Evolutionary conservation across 2,329 filamentous ascomycete species (phyloP).

Genomic region (Hypomyces perniciosus): DNA sequence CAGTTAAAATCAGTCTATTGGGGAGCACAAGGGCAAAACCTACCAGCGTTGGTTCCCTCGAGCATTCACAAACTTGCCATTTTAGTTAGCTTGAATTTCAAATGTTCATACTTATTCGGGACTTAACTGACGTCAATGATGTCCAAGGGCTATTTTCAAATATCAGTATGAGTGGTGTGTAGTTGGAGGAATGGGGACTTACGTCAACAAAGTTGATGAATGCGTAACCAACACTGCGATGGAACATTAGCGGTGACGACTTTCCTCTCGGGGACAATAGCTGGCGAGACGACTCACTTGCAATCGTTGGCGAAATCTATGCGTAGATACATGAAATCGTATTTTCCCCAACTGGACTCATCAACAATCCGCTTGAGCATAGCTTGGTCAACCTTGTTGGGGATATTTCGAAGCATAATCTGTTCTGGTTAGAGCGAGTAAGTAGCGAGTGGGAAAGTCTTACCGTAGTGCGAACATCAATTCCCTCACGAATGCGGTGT

Average conservation of each 20-base stretch:
- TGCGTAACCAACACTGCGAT: constrained; percentile 78
- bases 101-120: not conserved
- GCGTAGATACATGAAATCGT: constrained; percentile 91
- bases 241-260: not conserved
- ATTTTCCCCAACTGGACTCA: constrained; percentile 70
- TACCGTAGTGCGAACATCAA: constrained; percentile 71
- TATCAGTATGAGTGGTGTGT: not conserved
- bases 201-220: constrained; percentile 93
- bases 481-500: constrained; percentile 54
- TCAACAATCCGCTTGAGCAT: constrained; percentile 78
- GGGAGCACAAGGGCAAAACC: constrained; percentile 12
- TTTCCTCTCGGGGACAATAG: not conserved
- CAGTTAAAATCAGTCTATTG: not conserved
- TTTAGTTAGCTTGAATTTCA: constrained; percentile 14
- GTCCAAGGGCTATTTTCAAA: constrained; percentile 52
- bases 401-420: constrained; percentile 95
- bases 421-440: constrained; percentile 27
- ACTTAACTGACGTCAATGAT: constrained; percentile 58
- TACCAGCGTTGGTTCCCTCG: constrained; percentile 67
- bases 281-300: constrained; percentile 53
- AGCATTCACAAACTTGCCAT: constrained; percentile 59
- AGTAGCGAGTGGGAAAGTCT: constrained; percentile 22
- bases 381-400: constrained; percentile 76
- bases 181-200: constrained; percentile 29
- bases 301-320: constrained; percentile 82